phyloP scores from a whole-genome alignment of 1,139 yeast species.

The Chernovozyma sophiae-reginae region DNA sequence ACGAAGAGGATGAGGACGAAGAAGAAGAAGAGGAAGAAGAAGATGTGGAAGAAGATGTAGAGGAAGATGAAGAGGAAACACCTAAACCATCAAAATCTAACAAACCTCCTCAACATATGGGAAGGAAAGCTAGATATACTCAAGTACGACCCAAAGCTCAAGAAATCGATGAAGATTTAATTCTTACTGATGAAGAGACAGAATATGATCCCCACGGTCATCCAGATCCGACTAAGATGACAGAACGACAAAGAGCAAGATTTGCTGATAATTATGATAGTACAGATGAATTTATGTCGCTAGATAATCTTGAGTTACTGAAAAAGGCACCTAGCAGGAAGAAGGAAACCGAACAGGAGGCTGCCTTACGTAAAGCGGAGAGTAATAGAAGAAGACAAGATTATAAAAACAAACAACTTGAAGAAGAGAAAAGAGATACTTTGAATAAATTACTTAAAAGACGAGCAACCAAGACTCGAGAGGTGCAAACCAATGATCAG shows the following conservation, averaged over 20 bases:
- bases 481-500: slow-evolving; percentile 15
- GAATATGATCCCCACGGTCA: slow-evolving; percentile 39
- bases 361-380: slow-evolving; percentile 78
- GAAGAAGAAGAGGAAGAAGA: slow-evolving; percentile 26
- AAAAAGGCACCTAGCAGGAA: slow-evolving; percentile 12
- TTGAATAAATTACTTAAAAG: slow-evolving; percentile 79
- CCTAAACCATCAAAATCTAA: slow-evolving; percentile 9
- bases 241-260: slow-evolving; percentile 58
- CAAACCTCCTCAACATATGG: slow-evolving; percentile 1
- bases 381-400: slow-evolving; percentile 86
- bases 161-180: slow-evolving; percentile 35
- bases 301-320: slow-evolving; percentile 15
- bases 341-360: slow-evolving; percentile 76
- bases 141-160: slow-evolving; percentile 15
- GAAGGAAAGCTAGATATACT: slow-evolving; percentile 1
- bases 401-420: slow-evolving; percentile 74
- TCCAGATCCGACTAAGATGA: slow-evolving; percentile 53
- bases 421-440: slow-evolving; percentile 91
- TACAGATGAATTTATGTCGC: slow-evolving; percentile 8
- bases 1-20: slow-evolving; percentile 27
- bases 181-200: slow-evolving; percentile 42
- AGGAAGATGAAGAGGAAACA: slow-evolving; percentile 6
- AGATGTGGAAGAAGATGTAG: slow-evolving; percentile 17
- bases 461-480: slow-evolving; percentile 68
- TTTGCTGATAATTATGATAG: slow-evolving; percentile 30